A percentile compares a stretch with the other conserved stretches of the same genome.
phyloP scores from a whole-genome alignment of 2,329 filamentous ascomycete genomes.

The Orbilia javanica region DNA sequence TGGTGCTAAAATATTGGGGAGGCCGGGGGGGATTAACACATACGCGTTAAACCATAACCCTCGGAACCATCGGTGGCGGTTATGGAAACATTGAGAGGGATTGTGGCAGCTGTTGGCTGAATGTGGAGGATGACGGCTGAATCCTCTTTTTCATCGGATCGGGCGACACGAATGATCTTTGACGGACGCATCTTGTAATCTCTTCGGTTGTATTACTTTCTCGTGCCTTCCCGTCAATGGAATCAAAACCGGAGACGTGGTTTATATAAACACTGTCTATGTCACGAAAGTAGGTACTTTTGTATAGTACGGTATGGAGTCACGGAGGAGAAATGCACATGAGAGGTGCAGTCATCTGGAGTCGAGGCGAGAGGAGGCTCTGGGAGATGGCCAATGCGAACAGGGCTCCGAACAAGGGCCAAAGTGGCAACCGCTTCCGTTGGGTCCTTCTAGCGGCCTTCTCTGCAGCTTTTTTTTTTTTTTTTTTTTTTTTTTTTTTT shows the following conservation, averaged over 20 bases:
- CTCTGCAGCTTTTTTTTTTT: background rate
- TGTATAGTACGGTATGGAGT: background rate
- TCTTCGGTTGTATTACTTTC: background rate
- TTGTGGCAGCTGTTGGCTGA: constrained; percentile 53
- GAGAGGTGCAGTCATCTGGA: background rate
- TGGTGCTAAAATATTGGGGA: background rate
- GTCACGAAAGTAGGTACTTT: too few species aligned
- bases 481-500: too few species aligned
- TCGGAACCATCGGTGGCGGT: constrained; percentile 55
- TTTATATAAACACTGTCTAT: too few species aligned
- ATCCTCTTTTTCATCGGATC: constrained; percentile 45
- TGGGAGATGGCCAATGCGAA: background rate
- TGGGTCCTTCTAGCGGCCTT: constrained; percentile 4
- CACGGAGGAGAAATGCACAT: background rate
- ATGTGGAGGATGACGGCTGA: constrained; percentile 49
- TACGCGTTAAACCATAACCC: constrained; percentile 49
- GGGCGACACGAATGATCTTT: constrained; percentile 50
- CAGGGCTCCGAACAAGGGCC: background rate
- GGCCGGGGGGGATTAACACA: too few species aligned
- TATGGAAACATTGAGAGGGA: constrained; percentile 46
- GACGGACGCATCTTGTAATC: constrained; percentile 24
- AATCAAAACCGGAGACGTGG: background rate
- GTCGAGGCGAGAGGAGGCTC: too few species aligned
- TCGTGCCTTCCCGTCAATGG: too few species aligned
- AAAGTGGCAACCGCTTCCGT: background rate